Evolutionary conservation across 1,284 basidiomycete genomes (phyloP), one percentile per base, ranked within the genome.

Genomic region (Fomitiporia mediterranea): DNA sequence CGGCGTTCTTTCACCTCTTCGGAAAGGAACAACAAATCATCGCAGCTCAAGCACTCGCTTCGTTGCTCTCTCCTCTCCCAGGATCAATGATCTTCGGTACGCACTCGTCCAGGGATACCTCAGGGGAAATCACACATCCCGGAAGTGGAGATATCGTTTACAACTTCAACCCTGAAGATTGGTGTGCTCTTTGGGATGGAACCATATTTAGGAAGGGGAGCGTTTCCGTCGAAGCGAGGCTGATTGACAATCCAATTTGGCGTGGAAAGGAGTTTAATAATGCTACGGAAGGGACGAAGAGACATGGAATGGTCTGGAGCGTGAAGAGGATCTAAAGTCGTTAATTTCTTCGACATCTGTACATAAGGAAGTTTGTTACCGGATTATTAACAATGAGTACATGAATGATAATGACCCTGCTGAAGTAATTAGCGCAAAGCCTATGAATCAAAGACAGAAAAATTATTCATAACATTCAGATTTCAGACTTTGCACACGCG

Each of bases 1-100:
- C 75, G 9, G 64, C 72, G 0, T 73, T 81, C 64, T 82, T 81
- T 67, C 79, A 82, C 62, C 69, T 81, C 23, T 81, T 81, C 66
- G 60, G 67, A 51, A 71, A 79, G 61, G 70, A 70, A 17, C 50
- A 69, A 28, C 78, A 81, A 63, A 49, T 65, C 5, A 52, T 70
- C 32, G 66, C 79, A n/a, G 79, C 74, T 2, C 64, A 64, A 8
- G 67, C 64, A 2, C 59, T 80, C 40, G 74, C 72, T 0, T 64
- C 72, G 0, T 66, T 81, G 7, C 70, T 76, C 39, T 69, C 69
- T 8, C 65, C 70, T 0, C 62, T 66, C 47, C 68, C 70, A 0
- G 73, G 72, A 13, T 72, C 72, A 9, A 59, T 72, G 42, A 66
- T 75, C 55, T 69, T 74, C 55, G 73, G 74, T 2, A 50, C 55